Evolutionary conservation across 1,284 basidiomycete genomes (phyloP).

Genomic region (Ganoderma sinense): DNA sequence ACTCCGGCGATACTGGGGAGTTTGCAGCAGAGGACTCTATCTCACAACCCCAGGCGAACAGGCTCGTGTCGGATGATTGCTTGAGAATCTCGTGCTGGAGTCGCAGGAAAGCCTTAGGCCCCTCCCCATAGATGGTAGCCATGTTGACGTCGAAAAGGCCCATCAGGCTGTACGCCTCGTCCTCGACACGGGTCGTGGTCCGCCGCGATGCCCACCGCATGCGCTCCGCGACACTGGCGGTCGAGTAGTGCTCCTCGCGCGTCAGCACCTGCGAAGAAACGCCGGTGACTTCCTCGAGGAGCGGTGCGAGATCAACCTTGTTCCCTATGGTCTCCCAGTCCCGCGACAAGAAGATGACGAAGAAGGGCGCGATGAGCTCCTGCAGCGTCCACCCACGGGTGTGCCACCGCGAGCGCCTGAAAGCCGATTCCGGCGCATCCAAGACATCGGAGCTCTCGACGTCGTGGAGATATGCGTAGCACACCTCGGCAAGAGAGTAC

Average conservation of each 20-base stretch:
- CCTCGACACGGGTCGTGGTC: conserved; percentile 4
- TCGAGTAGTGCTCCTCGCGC: neutral
- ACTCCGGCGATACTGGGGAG: neutral
- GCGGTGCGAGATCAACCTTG: neutral
- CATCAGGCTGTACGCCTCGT: conserved; percentile 13
- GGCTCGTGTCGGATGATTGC: conserved; percentile 6
- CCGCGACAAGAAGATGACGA: neutral
- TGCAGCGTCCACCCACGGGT: neutral
- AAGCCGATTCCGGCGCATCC: neutral
- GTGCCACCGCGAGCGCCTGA: neutral
- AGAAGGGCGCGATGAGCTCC: neutral
- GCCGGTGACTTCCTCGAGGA: neutral
- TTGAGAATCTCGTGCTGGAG: conserved; percentile 13
- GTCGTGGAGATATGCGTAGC: neutral
- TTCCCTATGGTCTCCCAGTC: neutral
- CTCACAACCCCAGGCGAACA: conserved; percentile 5
- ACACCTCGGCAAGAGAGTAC: neutral
- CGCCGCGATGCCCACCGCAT: neutral
- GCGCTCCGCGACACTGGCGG: neutral
- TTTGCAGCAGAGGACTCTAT: neutral
- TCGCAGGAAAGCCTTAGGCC: conserved; percentile 3
- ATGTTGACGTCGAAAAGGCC: conserved; percentile 12
- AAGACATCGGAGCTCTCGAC: neutral
- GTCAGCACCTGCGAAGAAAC: neutral
- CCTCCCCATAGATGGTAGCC: conserved; percentile 15